Evolutionary conservation across 345 rosid genomes (phyloP), one percentile per base, ranked within the genome.

Genomic region (Aquilaria yunnanensis): DNA sequence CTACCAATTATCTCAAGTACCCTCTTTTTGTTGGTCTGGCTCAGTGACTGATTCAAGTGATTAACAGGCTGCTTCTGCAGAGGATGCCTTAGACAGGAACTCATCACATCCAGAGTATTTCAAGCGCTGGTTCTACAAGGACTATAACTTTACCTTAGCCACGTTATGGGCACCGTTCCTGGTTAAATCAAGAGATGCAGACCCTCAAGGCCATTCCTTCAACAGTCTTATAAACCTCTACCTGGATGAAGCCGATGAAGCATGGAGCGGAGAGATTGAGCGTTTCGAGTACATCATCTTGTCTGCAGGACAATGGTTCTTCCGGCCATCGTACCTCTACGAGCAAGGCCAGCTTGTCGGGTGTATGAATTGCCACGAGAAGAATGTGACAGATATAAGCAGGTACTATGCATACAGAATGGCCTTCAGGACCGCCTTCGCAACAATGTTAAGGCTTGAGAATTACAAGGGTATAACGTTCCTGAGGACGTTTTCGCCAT

Each of bases 291-390:
- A 73, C 30, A 77, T 79, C 51, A 81, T 85, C 61, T 49, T 85
- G 58, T 85, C 86, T 1, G 83, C 67, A 0, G 86, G 91, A 37
- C 84, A 77, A 16, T 85, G 91, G 88, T 83, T 83, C 77, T 81
- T 77, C 57, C 77, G 86, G 3, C 83, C 83, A 1, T 61, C 75
- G 41, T 12, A 72, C 37, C 78, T 71, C 70, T 67, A 81, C 30
- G 66, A 66, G 54, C 67, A 79, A 2, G 72, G 72, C 6, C 12
- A 66, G 32, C 41, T 71, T 41, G 70, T 77, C 1, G 84, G 84
- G 0, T 85, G 92, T 53, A 64, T 75, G 51, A 70, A 13, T 11
- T 85, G 92, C 68, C 0, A 50, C 3, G 57, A 43, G 5, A 57
- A 75, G 12, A 77, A 81, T 69, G 61, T 77, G 12, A 73, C 78